Conservation (phyloP, 176 grass and related monocot genomes). For the Melocanna baccifera region DNA sequence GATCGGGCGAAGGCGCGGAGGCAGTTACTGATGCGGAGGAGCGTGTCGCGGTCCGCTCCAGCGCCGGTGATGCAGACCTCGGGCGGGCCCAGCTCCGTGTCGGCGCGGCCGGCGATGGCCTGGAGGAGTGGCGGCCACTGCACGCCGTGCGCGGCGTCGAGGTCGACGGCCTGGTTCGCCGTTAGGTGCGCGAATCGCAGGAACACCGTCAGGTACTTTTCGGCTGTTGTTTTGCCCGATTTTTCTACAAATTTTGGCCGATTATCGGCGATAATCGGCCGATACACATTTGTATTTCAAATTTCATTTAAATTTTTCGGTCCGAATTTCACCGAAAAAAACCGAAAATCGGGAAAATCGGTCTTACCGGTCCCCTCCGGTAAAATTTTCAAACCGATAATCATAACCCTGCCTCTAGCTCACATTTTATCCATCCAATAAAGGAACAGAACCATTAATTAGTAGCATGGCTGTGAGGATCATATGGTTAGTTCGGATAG, state of each 20-base stretch:
- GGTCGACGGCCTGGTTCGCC: conserved; percentile 93
- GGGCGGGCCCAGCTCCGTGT: conserved; percentile 40
- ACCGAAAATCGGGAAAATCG: no score
- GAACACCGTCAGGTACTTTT: no score
- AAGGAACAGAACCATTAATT: not conserved
- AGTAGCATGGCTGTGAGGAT: not conserved
- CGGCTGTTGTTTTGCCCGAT: no score
- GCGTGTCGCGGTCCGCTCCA: conserved; percentile 62
- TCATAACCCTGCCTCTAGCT: no score
- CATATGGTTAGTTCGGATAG: not conserved
- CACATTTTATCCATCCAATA: not conserved
- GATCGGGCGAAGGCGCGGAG: conserved; percentile 86
- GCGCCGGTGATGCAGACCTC: conserved; percentile 88
- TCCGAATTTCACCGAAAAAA: no score
- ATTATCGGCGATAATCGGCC: no score
- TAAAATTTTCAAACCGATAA: no score
- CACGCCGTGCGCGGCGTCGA: conserved; percentile 83
- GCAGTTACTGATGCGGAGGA: conserved; percentile 66
- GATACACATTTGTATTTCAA: no score
- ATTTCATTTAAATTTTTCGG: no score
- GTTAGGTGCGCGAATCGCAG: conserved; percentile 93
- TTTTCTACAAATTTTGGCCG: no score
- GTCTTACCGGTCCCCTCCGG: no score
- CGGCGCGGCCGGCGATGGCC: conserved; percentile 66
- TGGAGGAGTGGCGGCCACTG: conserved; percentile 96